These are phyloP conservation scores for Xylogone sp. DNA, from an alignment of 2,329 filamentous ascomycete genomes.

Conservation along the genomic window DNA sequence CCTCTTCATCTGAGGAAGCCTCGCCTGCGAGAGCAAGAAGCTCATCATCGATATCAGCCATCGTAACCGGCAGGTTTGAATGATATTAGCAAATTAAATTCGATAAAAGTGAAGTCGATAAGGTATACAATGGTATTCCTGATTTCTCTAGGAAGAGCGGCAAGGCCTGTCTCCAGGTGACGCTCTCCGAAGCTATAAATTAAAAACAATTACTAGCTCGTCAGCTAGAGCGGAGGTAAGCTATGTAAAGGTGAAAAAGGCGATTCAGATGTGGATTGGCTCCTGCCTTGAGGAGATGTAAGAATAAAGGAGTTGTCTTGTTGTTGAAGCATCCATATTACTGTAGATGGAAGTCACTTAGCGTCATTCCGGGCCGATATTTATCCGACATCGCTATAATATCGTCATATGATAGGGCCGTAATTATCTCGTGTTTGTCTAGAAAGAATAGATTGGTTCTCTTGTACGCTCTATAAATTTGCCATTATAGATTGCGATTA, in stretches of 20 bases:
- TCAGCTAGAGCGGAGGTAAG: background rate
- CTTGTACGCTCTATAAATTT: too few species aligned
- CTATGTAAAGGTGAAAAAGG: background rate
- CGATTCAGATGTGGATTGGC: background rate
- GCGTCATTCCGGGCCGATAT: background rate
- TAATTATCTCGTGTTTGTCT: background rate
- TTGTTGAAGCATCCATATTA: background rate
- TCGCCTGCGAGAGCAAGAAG: slow-evolving; percentile 89
- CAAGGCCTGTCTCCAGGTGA: background rate
- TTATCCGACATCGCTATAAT: background rate
- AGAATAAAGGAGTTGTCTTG: background rate
- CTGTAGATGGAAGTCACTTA: background rate
- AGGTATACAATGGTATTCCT: background rate
- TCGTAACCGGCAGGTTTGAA: slow-evolving; percentile 37
- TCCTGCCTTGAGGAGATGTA: background rate
- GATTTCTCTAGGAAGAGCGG: background rate
- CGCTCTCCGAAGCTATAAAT: background rate
- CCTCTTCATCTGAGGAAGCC: slow-evolving; percentile 54
- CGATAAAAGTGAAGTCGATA: background rate
- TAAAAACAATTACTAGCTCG: background rate
- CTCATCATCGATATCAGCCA: slow-evolving; percentile 92
- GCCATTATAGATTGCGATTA: too few species aligned
- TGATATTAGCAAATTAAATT: background rate
- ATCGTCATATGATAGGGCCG: background rate
- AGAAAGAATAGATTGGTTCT: too few species aligned